phyloP scores from a whole-genome alignment of 1,139 yeast genomes.

The Blastobotrys persicus region DNA sequence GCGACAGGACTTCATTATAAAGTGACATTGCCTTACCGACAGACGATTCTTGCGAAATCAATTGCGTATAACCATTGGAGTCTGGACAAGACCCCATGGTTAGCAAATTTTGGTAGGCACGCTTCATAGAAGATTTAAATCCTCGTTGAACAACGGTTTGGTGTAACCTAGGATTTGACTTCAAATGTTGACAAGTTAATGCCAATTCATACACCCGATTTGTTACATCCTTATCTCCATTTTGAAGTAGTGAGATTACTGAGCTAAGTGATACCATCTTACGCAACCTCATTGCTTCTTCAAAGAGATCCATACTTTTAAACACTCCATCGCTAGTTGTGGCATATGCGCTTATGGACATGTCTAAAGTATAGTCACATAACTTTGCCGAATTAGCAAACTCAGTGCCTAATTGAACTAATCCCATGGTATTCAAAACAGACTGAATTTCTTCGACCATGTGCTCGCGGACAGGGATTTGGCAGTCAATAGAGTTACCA shows the following conservation, averaged over 20 bases:
- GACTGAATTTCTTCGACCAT: no score
- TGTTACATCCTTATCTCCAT: not conserved
- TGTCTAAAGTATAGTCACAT: not conserved
- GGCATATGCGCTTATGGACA: not conserved
- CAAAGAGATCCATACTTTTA: not conserved
- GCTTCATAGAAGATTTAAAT: slow-evolving; percentile 26
- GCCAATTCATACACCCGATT: not conserved
- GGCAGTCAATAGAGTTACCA: no score
- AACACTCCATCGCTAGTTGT: not conserved
- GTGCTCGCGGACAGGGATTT: no score
- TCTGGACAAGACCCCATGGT: slow-evolving; percentile 38
- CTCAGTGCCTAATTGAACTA: not conserved
- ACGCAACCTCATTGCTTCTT: not conserved
- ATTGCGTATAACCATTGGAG: slow-evolving; percentile 39
- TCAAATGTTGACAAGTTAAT: slow-evolving; percentile 24
- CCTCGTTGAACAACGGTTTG: slow-evolving; percentile 28
- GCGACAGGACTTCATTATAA: slow-evolving; percentile 38
- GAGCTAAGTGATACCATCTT: not conserved
- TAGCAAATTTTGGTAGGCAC: slow-evolving; percentile 32
- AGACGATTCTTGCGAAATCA: slow-evolving; percentile 32
- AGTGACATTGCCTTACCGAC: slow-evolving; percentile 30
- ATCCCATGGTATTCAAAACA: not conserved
- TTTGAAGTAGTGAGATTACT: not conserved
- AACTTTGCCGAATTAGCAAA: not conserved
- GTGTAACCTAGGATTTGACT: slow-evolving; percentile 31